Evolutionary conservation across 129 eudicot genomes (phyloP).

Genomic region (Chrysanthemum makinoi): DNA sequence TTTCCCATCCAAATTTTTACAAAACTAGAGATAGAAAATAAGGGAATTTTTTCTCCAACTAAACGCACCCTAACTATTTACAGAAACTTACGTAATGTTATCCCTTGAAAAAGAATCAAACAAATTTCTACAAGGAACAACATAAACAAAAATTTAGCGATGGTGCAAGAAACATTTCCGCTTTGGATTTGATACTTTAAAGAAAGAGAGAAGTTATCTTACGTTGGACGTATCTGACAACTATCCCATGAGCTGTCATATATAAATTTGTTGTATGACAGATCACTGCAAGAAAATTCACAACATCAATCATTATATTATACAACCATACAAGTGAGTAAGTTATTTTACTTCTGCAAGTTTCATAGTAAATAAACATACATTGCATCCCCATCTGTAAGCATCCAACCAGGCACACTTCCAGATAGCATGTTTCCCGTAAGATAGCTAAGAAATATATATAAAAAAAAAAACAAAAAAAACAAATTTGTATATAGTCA

Average conservation of each 20-base stretch:
- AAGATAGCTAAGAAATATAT: constrained; percentile 32
- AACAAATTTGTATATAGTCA: background rate
- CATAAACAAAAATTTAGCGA: constrained; percentile 2
- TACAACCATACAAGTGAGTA: background rate
- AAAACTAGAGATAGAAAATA: too few species aligned
- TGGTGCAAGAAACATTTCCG: too few species aligned
- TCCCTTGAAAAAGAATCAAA: constrained; percentile 28
- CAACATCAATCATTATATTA: background rate
- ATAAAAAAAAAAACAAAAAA: constrained; percentile 12
- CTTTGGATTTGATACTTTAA: background rate
- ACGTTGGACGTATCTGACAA: constrained; percentile 42
- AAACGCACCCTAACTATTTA: too few species aligned
- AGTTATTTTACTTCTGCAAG: background rate
- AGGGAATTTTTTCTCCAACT: too few species aligned
- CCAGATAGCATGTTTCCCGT: constrained; percentile 53
- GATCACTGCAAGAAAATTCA: constrained; percentile 29
- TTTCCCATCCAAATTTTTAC: too few species aligned
- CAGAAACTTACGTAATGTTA: constrained; percentile 36
- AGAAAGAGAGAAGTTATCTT: constrained; percentile 24
- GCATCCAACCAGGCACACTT: constrained; percentile 48
- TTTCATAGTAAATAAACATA: constrained; percentile 25
- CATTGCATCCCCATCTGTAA: constrained; percentile 28
- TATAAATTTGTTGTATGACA: constrained; percentile 49
- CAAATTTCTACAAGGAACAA: constrained; percentile 32
- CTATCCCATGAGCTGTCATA: constrained; percentile 12